phyloP scores from a whole-genome alignment of 2,329 filamentous ascomycete genomes.

The Diaporthe longicolla region DNA sequence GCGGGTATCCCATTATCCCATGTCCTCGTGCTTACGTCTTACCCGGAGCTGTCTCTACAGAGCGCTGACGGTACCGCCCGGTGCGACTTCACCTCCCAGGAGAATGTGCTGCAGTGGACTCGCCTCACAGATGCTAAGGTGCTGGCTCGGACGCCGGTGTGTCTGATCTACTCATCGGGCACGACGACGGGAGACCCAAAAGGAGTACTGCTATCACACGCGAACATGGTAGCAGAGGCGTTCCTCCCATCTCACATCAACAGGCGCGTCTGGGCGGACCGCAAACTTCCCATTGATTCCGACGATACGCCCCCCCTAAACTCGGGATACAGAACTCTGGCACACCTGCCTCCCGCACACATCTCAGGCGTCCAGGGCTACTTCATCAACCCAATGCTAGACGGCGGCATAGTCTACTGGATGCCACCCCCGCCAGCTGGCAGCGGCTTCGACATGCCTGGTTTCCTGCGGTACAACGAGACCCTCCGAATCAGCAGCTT shows the following conservation, averaged over 20 bases:
- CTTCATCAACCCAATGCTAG: constrained; percentile 11
- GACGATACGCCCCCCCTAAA: not conserved
- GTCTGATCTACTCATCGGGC: constrained; percentile 11
- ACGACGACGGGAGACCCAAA: not conserved
- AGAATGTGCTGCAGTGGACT: not conserved
- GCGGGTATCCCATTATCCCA: not conserved
- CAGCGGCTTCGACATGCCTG: not conserved
- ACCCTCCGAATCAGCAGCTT: not conserved
- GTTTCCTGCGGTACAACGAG: constrained; percentile 1
- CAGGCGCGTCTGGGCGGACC: not conserved
- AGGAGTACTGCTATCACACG: not conserved
- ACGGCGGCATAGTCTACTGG: constrained; percentile 9
- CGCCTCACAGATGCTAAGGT: not conserved
- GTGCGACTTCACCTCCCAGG: not conserved
- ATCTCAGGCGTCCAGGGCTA: not conserved
- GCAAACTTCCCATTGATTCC: not conserved
- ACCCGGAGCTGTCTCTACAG: not conserved
- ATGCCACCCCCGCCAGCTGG: not conserved
- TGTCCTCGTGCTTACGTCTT: not conserved
- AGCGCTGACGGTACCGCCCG: not conserved
- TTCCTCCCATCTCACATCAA: not conserved
- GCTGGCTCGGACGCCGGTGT: not conserved
- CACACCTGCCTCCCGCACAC: constrained; percentile 4
- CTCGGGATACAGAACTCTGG: not conserved
- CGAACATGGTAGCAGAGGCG: constrained; percentile 11